A percentile compares a stretch with the other conserved stretches of the same genome.
These are phyloP conservation scores for Pseudozyma sp. DNA, from an alignment of 1,284 basidiomycete species.

Conservation along the genomic window DNA sequence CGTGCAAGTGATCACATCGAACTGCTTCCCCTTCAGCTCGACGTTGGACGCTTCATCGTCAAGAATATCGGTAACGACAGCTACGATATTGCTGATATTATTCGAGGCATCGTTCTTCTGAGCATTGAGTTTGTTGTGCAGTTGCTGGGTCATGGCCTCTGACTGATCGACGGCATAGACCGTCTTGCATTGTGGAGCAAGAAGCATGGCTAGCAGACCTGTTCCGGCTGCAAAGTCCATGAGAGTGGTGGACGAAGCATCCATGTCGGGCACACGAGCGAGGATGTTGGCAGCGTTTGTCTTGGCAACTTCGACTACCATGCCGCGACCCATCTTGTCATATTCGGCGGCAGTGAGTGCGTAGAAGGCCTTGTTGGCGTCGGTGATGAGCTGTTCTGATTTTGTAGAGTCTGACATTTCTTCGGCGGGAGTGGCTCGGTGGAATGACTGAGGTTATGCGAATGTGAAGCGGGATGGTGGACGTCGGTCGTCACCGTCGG, in stretches of 20 bases:
- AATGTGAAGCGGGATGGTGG: neutral
- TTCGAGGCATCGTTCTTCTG: slow-evolving; percentile 6
- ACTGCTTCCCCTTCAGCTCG: slow-evolving; percentile 17
- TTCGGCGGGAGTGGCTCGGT: neutral
- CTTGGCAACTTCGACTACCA: slow-evolving; percentile 33
- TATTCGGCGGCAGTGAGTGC: slow-evolving; percentile 46
- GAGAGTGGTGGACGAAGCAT: slow-evolving; percentile 12
- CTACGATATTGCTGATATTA: slow-evolving; percentile 20
- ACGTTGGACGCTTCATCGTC: neutral
- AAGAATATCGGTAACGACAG: slow-evolving; percentile 26
- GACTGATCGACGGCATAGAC: slow-evolving; percentile 44
- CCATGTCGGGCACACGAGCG: slow-evolving; percentile 25
- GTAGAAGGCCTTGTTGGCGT: slow-evolving; percentile 49
- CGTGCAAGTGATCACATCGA: slow-evolving; percentile 50
- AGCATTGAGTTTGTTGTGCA: slow-evolving; percentile 35
- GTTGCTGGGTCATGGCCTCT: slow-evolving; percentile 38
- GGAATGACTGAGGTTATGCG: neutral
- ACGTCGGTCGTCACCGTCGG: neutral
- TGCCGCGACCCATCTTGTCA: slow-evolving; percentile 38
- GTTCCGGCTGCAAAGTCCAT: slow-evolving; percentile 50
- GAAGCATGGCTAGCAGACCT: slow-evolving; percentile 38
- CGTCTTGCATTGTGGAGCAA: slow-evolving; percentile 33
- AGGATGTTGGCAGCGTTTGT: slow-evolving; percentile 45
- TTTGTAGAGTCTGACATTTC: slow-evolving; percentile 15
- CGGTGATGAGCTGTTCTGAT: slow-evolving; percentile 25